A percentile compares a stretch with the other conserved stretches of the same genome.
phyloP scores from a whole-genome alignment of 495 filamentous ascomycete species.

The Poronia punctata region DNA sequence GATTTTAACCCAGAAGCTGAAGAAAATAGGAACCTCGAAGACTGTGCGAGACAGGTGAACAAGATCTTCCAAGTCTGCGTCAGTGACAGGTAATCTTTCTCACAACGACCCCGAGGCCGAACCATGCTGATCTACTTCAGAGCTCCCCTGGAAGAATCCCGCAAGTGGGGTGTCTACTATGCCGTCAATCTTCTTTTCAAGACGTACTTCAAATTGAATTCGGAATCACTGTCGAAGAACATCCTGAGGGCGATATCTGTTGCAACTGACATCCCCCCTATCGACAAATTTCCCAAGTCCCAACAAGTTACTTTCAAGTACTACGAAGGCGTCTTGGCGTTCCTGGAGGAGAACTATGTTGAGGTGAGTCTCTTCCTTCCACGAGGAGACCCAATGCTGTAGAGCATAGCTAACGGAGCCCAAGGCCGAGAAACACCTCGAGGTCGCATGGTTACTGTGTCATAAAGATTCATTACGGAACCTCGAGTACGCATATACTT shows the following conservation, averaged over 20 bases:
- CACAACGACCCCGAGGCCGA: background rate
- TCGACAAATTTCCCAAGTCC: constrained; percentile 70
- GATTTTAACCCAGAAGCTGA: constrained; percentile 65
- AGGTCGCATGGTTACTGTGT: constrained; percentile 70
- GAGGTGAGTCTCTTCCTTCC: constrained; percentile 49
- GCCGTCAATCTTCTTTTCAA: constrained; percentile 92
- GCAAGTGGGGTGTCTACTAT: constrained; percentile 96
- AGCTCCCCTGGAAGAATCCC: constrained; percentile 75
- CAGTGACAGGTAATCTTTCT: constrained; percentile 65
- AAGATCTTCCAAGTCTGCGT: constrained; percentile 82
- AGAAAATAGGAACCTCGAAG: constrained; percentile 76
- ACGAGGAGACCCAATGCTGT: background rate
- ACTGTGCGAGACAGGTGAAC: constrained; percentile 81
- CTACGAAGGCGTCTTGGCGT: constrained; percentile 81
- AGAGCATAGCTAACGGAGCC: background rate
- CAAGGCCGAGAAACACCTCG: constrained; percentile 74
- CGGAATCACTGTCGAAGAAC: constrained; percentile 82
- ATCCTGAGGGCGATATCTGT: constrained; percentile 74
- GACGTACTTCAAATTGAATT: constrained; percentile 94
- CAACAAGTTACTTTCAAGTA: constrained; percentile 97
- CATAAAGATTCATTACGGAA: constrained; percentile 64
- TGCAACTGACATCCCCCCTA: constrained; percentile 64
- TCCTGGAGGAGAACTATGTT: constrained; percentile 86
- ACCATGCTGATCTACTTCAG: constrained; percentile 40
- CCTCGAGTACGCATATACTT: constrained; percentile 54